These are phyloP conservation scores for Lippia alba DNA, from an alignment of 305 asterid genomes.

Conservation along the genomic window DNA sequence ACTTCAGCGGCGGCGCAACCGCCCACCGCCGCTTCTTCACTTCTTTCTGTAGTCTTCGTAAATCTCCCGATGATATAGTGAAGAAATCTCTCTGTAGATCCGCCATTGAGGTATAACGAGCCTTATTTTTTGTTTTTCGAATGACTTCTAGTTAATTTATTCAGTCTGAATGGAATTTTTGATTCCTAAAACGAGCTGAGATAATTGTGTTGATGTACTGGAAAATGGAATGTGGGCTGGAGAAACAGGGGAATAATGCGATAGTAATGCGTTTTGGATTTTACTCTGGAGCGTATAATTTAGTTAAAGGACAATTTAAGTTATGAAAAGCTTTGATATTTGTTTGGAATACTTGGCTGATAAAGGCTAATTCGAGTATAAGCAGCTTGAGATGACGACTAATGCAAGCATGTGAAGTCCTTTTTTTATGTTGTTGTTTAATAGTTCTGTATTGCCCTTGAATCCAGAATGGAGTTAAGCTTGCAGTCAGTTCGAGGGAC, in stretches of 20 bases:
- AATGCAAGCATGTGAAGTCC: not conserved
- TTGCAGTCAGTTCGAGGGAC: constrained; percentile 48
- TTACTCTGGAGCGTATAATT: not conserved
- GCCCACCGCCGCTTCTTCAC: constrained; percentile 47
- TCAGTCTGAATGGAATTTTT: not conserved
- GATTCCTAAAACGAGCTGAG: not conserved
- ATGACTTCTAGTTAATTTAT: not conserved
- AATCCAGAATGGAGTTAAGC: constrained; percentile 57
- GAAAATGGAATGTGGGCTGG: not conserved
- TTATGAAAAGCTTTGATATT: not conserved
- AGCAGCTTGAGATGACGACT: not conserved
- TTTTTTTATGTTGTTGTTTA: not conserved
- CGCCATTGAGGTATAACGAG: constrained; percentile 44
- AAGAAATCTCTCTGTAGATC: constrained; percentile 42
- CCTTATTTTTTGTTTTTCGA: not conserved
- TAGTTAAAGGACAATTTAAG: not conserved
- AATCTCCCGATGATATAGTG: constrained; percentile 37
- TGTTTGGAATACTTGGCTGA: not conserved
- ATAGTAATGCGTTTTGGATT: not conserved
- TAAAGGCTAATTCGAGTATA: not conserved
- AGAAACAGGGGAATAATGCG: not conserved
- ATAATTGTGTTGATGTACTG: not conserved
- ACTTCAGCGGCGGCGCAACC: constrained; percentile 47
- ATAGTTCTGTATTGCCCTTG: constrained; percentile 18
- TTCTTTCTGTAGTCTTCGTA: constrained; percentile 37